A percentile compares a stretch with the other conserved stretches of the same genome.
Conservation (phyloP, 2,329 filamentous ascomycete genomes). For the Phyllachora maydis region DNA sequence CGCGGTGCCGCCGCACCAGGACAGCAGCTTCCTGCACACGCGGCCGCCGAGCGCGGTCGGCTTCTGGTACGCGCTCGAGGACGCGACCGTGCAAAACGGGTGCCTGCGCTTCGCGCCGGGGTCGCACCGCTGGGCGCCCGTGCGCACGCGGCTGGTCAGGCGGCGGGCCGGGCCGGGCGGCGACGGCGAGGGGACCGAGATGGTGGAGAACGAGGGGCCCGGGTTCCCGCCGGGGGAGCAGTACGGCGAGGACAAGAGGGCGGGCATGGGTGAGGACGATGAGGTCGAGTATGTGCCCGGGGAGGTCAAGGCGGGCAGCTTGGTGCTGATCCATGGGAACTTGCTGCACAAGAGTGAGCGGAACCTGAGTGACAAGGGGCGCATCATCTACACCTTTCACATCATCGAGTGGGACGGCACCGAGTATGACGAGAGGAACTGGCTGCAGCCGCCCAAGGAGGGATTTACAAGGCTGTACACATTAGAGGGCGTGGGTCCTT, state of each 20-base stretch:
- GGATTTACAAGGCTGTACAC: conserved; percentile 55
- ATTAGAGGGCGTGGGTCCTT: no score
- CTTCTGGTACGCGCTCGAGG: conserved; percentile 95
- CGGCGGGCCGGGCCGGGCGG: conserved; percentile 23
- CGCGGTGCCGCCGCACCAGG: conserved; percentile 78
- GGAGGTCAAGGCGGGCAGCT: conserved; percentile 74
- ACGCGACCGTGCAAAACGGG: conserved; percentile 70
- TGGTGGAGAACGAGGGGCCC: conserved; percentile 46
- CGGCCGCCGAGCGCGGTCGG: conserved; percentile 75
- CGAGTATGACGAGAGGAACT: conserved; percentile 71
- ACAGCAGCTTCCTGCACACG: conserved; percentile 84
- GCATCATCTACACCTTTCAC: conserved; percentile 96
- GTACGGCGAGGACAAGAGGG: conserved; percentile 21
- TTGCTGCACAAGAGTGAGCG: conserved; percentile 89
- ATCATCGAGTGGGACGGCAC: conserved; percentile 61
- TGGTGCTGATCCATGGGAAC: conserved; percentile 93
- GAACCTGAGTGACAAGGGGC: conserved; percentile 67
- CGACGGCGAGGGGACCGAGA: conserved; percentile 44
- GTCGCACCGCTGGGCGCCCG: conserved; percentile 49
- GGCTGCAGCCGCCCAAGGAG: conserved; percentile 66
- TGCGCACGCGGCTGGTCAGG: conserved; percentile 59
- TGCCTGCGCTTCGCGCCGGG: conserved; percentile 75
- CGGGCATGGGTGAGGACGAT: conserved; percentile 13
- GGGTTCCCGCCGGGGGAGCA: conserved; percentile 35
- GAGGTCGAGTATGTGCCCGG: conserved; percentile 51